Conservation (phyloP, 2,329 filamentous ascomycete genomes). For the Claviceps africana region DNA sequence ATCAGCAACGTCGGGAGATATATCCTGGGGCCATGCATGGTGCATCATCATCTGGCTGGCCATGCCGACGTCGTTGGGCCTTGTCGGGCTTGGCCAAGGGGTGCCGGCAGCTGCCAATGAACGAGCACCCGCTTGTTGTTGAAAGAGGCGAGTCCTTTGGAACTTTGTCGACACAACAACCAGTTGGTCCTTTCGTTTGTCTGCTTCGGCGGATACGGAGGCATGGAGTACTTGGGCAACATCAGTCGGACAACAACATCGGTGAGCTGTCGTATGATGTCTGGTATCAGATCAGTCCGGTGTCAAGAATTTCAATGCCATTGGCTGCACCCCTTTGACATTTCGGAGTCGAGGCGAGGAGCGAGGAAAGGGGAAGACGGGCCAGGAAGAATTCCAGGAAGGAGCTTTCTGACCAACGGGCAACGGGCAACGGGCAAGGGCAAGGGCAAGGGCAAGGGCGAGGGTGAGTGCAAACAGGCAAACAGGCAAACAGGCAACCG, state of each 20-base stretch:
- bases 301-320: background rate
- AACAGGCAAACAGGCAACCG: no score
- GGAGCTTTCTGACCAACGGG: background rate
- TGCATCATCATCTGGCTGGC: background rate
- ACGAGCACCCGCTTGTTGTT: no score
- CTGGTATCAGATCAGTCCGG: background rate
- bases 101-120: background rate
- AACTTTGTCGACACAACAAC: background rate
- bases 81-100: background rate
- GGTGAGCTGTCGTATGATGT: no score
- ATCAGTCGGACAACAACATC: no score
- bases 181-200: no score
- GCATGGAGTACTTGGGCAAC: no score
- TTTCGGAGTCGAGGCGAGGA: background rate
- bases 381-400: background rate
- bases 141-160: background rate
- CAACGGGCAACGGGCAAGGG: no score
- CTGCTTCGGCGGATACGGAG: no score
- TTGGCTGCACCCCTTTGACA: background rate
- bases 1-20: background rate
- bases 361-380: background rate
- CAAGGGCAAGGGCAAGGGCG: no score
- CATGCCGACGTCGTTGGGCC: background rate
- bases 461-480: no score
- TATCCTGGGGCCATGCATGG: background rate